Conservation (phyloP, 495 filamentous ascomycete species). For the Hyphodiscus hymeniophilus region DNA sequence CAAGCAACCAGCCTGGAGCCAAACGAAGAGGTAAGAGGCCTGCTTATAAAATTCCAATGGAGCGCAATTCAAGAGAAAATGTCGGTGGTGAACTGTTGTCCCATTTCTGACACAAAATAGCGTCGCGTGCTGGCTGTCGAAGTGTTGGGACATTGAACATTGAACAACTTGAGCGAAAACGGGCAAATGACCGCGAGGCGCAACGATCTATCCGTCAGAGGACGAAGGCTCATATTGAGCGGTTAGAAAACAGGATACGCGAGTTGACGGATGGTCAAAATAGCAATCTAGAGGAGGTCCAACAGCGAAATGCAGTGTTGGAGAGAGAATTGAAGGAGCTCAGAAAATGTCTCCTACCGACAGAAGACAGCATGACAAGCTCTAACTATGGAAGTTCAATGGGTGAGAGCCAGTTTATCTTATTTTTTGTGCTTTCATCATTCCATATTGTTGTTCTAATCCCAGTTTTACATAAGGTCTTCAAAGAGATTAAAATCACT, state of each 20-base stretch:
- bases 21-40: slow-evolving; percentile 14
- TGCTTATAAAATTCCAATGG: not conserved
- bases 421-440: too few relatives aligned
- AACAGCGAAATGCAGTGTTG: slow-evolving; percentile 11
- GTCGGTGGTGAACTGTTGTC: not conserved
- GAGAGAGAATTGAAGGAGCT: slow-evolving; percentile 13
- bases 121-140: slow-evolving; percentile 40
- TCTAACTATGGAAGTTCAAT: too few relatives aligned
- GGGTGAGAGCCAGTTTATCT: too few relatives aligned
- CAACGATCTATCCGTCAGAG: slow-evolving; percentile 79
- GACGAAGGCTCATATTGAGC: slow-evolving; percentile 74
- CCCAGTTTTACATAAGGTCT: too few relatives aligned
- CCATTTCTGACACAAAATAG: slow-evolving; percentile 9
- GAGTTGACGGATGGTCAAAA: slow-evolving; percentile 38
- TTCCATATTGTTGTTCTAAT: too few relatives aligned
- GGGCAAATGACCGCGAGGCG: slow-evolving; percentile 83
- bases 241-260: slow-evolving; percentile 59
- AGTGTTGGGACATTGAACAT: slow-evolving; percentile 64
- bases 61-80: not conserved
- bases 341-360: not conserved
- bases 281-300: too few relatives aligned
- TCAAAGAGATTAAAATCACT: too few relatives aligned
- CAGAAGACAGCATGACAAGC: not conserved
- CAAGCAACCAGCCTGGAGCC: not conserved
- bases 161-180: slow-evolving; percentile 68